Evolutionary conservation across 805 yeast species (phyloP), one percentile per base, ranked within the genome.

Genomic region (Dipodascus geniculatus): DNA sequence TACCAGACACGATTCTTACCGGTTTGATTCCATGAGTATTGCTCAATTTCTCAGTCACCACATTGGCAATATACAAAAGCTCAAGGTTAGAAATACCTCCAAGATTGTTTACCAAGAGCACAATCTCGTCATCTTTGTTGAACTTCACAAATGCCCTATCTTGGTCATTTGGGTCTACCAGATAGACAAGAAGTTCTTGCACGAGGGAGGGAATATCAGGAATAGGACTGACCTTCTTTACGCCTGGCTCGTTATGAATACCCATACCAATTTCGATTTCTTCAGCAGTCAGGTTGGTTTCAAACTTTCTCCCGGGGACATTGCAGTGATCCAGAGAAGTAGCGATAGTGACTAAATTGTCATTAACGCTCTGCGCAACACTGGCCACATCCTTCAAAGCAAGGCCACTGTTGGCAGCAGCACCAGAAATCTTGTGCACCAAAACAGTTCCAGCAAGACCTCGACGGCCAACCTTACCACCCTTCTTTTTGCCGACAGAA

Each of bases 241-340:
- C 82, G 57, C 97, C 97, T 0, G 96, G 93, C 67, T 90, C 98
- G 63, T 90, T 90, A 69, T 90, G 98, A 56, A 90, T 90, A 48
- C 98, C 98, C 82, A 90, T 83, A 23, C 98, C 98, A 55, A 90
- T 75, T 67, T 90, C 98, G 65, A 85, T 83, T 67, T 86, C 87
- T 55, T 81, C 72, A 2, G 68, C 75, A 23, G 70, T 75, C 57
- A 87, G 75, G 53, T 69, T 66, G 31, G 74, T 71, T 62, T 78
- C 83, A 53, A 74, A 75, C 54, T 75, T 77, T 61, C 86, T 79
- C 3, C 95, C 95, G 2, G 98, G 97, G 22, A 90, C 95, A 48
- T 86, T 80, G 52, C 93, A 87, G 63, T 93, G 90, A 61, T 87
- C 96, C 59, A 90, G 74, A 1, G 96, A 85, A 1, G 95, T 87